These are phyloP conservation scores for Colletotrichum caudatum DNA, from an alignment of 2,329 filamentous ascomycete species.

Conservation along the genomic window DNA sequence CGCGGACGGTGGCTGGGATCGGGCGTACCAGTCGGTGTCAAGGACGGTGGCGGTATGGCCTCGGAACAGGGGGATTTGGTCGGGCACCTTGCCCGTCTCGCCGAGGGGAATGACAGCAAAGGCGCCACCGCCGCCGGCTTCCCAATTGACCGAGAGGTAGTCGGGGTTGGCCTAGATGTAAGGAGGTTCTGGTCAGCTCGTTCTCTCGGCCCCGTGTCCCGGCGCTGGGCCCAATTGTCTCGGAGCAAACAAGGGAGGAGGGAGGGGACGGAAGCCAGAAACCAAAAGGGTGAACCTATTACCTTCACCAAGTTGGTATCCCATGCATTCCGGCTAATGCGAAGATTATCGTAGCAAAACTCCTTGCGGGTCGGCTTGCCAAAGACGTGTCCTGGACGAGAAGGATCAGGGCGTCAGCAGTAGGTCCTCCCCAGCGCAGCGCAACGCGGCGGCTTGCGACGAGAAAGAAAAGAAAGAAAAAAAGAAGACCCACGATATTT, in stretches of 20 bases:
- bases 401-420: slow-evolving; percentile 40
- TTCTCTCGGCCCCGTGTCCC: neutral
- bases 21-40: slow-evolving; percentile 91
- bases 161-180: slow-evolving; percentile 84
- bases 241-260: neutral
- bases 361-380: slow-evolving; percentile 96
- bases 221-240: slow-evolving; percentile 25
- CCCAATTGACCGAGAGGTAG: slow-evolving; percentile 98
- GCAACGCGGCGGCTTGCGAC: slow-evolving; percentile 45
- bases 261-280: neutral
- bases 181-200: slow-evolving; percentile 23
- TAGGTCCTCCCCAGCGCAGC: slow-evolving; percentile 47
- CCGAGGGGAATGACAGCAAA: slow-evolving; percentile 94
- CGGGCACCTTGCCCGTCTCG: slow-evolving; percentile 90
- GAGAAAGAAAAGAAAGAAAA: neutral
- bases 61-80: slow-evolving; percentile 93
- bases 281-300: slow-evolving; percentile 47
- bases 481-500: slow-evolving; percentile 70
- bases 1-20: slow-evolving; percentile 46
- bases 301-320: slow-evolving; percentile 99
- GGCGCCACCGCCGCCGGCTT: slow-evolving; percentile 92
- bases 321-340: slow-evolving; percentile 98
- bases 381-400: slow-evolving; percentile 88
- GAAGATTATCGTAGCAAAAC: slow-evolving; percentile 97
- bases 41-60: slow-evolving; percentile 96